phyloP scores from a whole-genome alignment of 768 basidiomycete genomes.

The Crucibulum laeve region DNA sequence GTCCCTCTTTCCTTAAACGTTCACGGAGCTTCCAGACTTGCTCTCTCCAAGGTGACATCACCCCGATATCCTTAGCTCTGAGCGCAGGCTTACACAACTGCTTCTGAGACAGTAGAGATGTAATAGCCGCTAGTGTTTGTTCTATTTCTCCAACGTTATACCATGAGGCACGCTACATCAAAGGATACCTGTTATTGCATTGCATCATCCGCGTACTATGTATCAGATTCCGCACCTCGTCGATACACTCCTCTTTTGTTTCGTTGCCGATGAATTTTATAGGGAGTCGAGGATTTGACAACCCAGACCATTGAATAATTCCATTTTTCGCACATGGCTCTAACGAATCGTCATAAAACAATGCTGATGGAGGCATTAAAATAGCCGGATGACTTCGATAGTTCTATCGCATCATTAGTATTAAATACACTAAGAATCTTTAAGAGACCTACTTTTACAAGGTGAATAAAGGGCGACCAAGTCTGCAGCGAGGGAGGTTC shows the following conservation, averaged over 20 bases:
- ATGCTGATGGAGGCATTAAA: conserved; percentile 48
- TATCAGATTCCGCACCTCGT: conserved; percentile 28
- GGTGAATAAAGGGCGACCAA: conserved; percentile 32
- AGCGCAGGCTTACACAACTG: conserved; percentile 34
- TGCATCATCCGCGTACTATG: neutral
- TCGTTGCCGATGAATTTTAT: conserved; percentile 41
- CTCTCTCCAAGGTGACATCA: conserved; percentile 50
- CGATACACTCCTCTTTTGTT: conserved; percentile 36
- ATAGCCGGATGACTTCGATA: conserved; percentile 50
- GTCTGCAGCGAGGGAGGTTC: neutral
- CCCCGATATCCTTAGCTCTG: conserved; percentile 36
- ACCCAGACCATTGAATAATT: conserved; percentile 31
- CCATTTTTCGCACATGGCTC: conserved; percentile 43
- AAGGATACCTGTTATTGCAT: no score
- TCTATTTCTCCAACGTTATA: conserved; percentile 45
- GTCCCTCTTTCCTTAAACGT: conserved; percentile 32
- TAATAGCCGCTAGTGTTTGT: conserved; percentile 31
- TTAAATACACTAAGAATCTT: neutral
- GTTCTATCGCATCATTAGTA: conserved; percentile 23
- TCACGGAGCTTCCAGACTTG: conserved; percentile 50
- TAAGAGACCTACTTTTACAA: conserved; percentile 33
- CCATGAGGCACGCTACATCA: conserved; percentile 42
- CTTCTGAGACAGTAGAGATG: conserved; percentile 32
- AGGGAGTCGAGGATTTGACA: conserved; percentile 34
- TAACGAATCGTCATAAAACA: conserved; percentile 48